Evolutionary conservation across 2,329 filamentous ascomycete genomes (phyloP), one percentile per base, ranked within the genome.

Genomic region (Scleromitrula shiraiana): DNA sequence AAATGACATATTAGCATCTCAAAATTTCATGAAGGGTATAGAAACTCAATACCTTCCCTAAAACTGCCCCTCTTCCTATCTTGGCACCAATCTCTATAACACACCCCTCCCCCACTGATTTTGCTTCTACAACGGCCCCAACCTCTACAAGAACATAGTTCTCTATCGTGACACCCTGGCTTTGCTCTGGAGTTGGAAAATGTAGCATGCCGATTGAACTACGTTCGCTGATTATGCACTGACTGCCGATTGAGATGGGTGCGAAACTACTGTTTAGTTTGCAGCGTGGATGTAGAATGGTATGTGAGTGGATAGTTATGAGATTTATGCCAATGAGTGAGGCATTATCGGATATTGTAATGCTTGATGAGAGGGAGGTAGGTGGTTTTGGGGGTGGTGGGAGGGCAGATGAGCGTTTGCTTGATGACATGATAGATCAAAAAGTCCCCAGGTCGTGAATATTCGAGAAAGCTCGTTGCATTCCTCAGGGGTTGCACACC

Each of bases 251-350:
- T 23, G 82, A 81, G 56, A 97, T 81, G 36, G 88, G 83, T 4
- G 88, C 88, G 43, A 83, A 75, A 49, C 81, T 80, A 7, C 91
- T 84, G 60, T 89, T 85, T 49, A 96, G 76, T 53, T 83, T 81
- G 14, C 83, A 79, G 41, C 90, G 86, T 1, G 93, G 90, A 61
- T 97, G 91, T n/a, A 98, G 69, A 6, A 96, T 78, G 3, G 80
- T 83, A 61, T 88, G 82, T 20, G 85, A 75, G 49, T 83, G 83
- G 53, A 97, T 80, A 37, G 80, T 83, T 54, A 98, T 87, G 1
- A 80, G 82, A 63, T 94, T 77, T 2, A 77, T 81, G 54, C 93
- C 93, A 15, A 72, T 78, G 15, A 85, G 68, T 15, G 77, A 68
- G 9, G 80, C 78, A 50, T 75, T 75, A 55, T 83, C 80, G 61